Percentiles rank a stretch among this genome's conserved stretches.
Conservation (phyloP, 805 yeast species). For the Hemisphaericaspora nanyangensis region DNA sequence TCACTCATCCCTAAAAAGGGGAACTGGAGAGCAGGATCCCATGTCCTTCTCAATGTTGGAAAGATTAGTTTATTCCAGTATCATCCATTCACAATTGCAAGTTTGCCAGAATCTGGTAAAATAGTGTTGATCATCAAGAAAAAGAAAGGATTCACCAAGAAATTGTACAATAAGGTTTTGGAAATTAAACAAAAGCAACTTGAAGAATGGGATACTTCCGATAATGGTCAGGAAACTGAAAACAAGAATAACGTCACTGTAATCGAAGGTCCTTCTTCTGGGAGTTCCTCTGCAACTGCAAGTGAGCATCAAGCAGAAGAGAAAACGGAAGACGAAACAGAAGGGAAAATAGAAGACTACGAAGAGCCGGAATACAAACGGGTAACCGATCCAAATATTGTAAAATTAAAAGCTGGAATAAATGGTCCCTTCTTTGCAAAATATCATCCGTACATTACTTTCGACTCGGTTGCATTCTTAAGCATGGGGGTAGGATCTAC, state of each 20-base stretch:
- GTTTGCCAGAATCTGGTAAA: constrained; percentile 33
- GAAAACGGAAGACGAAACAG: neutral
- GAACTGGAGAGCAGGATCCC: constrained; percentile 48
- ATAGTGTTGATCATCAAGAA: constrained; percentile 39
- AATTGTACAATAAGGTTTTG: constrained; percentile 24
- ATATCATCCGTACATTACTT: constrained; percentile 37
- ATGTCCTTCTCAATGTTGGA: constrained; percentile 38
- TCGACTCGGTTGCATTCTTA: constrained; percentile 37
- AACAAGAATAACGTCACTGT: neutral
- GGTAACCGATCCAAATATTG: constrained; percentile 9
- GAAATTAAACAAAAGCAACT: constrained; percentile 17
- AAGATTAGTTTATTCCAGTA: constrained; percentile 34
- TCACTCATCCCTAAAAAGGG: constrained; percentile 31
- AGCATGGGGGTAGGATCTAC: constrained; percentile 47
- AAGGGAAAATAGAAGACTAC: neutral
- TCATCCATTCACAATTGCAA: constrained; percentile 48
- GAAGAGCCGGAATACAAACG: neutral
- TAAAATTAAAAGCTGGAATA: constrained; percentile 30
- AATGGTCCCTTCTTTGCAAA: constrained; percentile 48
- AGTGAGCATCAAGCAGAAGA: neutral
- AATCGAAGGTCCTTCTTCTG: neutral
- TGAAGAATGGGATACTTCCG: constrained; percentile 2
- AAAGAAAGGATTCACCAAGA: constrained; percentile 42
- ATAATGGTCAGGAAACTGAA: neutral
- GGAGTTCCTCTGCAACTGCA: neutral